Base-by-base conservation (phyloP, 2,329 filamentous ascomycete genomes). In the Aureobasidium uvarum region DNA sequence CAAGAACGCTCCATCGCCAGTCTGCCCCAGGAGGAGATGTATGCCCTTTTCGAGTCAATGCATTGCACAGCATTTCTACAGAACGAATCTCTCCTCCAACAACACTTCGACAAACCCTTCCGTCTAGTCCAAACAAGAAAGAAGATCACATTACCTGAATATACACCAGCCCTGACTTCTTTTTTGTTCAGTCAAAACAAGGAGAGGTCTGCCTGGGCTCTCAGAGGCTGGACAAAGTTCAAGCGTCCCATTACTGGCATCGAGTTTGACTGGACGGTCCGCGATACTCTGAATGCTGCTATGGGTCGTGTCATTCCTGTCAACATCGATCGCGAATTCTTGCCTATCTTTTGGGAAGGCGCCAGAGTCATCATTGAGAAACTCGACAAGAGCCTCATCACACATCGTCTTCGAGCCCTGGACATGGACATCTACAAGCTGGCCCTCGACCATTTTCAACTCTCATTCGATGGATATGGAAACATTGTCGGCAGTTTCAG, bases 231-330 rank as follows among this genome's bases (percentile, higher is more conserved):
- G 85, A 81, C 82, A n/a, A 85, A 84, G 45, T 84, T 90, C 68
- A 81, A 84, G 55, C 82, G 85, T 14, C 80, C 83, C 23, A 83
- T 96, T 59, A 86, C 88, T 0, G 81, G 84, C 11, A 83, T 86
- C 41, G 90, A 95, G 69, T 98, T 96, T 74, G 90, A 96, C 50
- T 96, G 90, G 89, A 90, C 91, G 13, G 86, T 97, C 46, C 87
- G 88, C 68, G 88, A 90, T 67, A 87, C 88, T 39, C 81, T 98
- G 20, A 79, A 87, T 43, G 81, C 84, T 64, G 87, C 87, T 8
- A 86, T 96, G 66, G 79, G 83, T 58, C 81, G 84, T 33, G 86
- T 89, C 1, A 84, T 85, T 56, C 79, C 82, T 66, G 83, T 81
- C 64, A 84, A 84, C 25, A 75, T 81, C 18, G 81, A 82, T 68